Evolutionary conservation across 2,329 filamentous ascomycete genomes (phyloP).

Genomic region (Claviceps purpurea): DNA sequence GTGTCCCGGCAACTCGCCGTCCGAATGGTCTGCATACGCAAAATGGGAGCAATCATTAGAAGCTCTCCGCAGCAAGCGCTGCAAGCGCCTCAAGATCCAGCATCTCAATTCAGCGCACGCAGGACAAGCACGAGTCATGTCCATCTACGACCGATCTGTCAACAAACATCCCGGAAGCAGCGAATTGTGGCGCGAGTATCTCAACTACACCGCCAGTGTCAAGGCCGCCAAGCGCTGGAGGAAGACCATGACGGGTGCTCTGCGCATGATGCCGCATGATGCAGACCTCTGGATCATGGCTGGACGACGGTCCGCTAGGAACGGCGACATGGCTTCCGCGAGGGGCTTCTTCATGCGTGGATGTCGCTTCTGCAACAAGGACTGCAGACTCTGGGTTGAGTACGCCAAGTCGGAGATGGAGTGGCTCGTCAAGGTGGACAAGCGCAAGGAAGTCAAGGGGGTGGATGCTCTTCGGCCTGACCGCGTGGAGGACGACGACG

Average conservation of each 20-base stretch:
- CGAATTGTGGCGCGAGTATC: conserved; percentile 78
- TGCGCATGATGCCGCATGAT: conserved; percentile 77
- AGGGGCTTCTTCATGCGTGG: conserved; percentile 79
- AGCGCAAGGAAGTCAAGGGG: conserved; percentile 44
- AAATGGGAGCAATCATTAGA: conserved; percentile 60
- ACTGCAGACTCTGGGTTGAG: conserved; percentile 68
- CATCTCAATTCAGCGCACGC: conserved; percentile 49
- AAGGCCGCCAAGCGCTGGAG: conserved; percentile 54
- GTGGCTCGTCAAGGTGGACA: conserved; percentile 71
- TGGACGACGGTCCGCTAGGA: conserved; percentile 59
- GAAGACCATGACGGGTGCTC: conserved; percentile 49
- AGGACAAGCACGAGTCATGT: conserved; percentile 73
- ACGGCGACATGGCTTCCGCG: conserved; percentile 79
- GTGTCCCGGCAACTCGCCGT: conserved; percentile 59
- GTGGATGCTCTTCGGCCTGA: conserved; percentile 31
- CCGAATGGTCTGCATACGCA: conserved; percentile 76
- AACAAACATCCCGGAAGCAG: conserved; percentile 71
- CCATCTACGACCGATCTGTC: conserved; percentile 77
- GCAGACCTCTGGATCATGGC: conserved; percentile 79
- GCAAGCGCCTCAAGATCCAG: conserved; percentile 66
- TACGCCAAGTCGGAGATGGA: conserved; percentile 88
- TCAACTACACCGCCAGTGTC: conserved; percentile 62
- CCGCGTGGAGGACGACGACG: conserved; percentile 34
- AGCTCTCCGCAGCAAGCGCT: conserved; percentile 65
- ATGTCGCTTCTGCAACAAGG: conserved; percentile 72